These are phyloP conservation scores for Solanum commersonii DNA, from an alignment of 257 asterid species.

Conservation along the genomic window DNA sequence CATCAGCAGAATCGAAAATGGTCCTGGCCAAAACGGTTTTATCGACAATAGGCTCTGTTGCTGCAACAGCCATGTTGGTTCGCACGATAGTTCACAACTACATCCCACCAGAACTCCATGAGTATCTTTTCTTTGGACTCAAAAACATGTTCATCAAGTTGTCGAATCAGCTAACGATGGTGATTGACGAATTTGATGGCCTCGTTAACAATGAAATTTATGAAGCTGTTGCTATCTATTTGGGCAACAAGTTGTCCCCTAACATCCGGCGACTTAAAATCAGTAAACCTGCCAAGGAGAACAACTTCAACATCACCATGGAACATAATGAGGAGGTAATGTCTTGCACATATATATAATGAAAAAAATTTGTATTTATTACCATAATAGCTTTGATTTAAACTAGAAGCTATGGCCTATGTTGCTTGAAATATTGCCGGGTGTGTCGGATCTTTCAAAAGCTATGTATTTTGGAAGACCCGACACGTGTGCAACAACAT, in stretches of 20 bases:
- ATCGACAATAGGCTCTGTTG: conserved; percentile 1
- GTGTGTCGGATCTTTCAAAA: background rate
- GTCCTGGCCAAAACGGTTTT: background rate
- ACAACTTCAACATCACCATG: background rate
- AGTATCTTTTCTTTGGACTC: background rate
- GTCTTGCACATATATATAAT: background rate
- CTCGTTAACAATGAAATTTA: background rate
- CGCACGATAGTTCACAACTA: background rate
- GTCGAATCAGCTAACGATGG: background rate
- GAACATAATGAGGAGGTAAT: background rate
- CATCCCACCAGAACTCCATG: background rate
- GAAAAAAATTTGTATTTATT: background rate
- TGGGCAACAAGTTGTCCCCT: background rate
- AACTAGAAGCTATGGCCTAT: no score
- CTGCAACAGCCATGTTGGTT: conserved; percentile 10
- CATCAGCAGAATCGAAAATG: background rate
- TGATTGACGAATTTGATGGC: background rate
- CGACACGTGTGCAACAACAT: background rate
- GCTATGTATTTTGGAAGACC: background rate
- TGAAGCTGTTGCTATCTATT: background rate
- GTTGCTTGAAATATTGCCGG: background rate
- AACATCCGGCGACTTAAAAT: background rate
- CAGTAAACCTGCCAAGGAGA: background rate
- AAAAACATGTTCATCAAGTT: background rate
- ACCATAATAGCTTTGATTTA: background rate